These are phyloP conservation scores for Apium graveolens DNA, from an alignment of 129 eudicot species.

Conservation along the genomic window DNA sequence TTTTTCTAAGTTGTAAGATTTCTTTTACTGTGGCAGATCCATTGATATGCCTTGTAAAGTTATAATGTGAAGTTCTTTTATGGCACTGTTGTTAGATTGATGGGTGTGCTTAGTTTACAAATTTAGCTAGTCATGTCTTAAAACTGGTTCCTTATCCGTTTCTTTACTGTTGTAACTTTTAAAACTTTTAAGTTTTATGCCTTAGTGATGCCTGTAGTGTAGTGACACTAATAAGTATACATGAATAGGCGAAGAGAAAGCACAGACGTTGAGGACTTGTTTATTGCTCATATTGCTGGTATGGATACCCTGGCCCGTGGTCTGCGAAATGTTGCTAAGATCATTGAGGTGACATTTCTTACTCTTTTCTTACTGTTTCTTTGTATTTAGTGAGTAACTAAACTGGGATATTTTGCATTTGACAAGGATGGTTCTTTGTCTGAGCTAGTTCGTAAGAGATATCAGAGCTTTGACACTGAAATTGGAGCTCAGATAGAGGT, in stretches of 20 bases:
- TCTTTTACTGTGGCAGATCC: neutral
- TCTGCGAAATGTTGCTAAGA: constrained; percentile 78
- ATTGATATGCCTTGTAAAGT: neutral
- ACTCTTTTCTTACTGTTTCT: neutral
- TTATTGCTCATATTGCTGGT: constrained; percentile 89
- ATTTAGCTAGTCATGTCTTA: neutral
- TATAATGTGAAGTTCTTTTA: neutral
- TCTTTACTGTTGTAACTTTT: neutral
- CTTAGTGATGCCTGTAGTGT: neutral
- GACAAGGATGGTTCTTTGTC: constrained; percentile 76
- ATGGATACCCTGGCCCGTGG: constrained; percentile 98
- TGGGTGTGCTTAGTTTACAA: neutral
- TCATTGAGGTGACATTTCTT: constrained; percentile 47
- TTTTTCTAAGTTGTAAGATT: neutral
- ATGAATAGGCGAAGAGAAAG: constrained; percentile 85
- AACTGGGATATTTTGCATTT: neutral
- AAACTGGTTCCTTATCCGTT: neutral
- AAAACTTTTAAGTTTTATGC: neutral
- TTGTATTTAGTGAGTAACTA: neutral
- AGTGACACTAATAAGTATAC: constrained; percentile 3
- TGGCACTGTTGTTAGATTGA: neutral
- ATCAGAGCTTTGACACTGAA: constrained; percentile 77
- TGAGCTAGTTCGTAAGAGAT: constrained; percentile 78
- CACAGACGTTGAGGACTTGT: constrained; percentile 94
- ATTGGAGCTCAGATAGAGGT: constrained; percentile 82